Evolutionary conservation across 2,329 filamentous ascomycete species (phyloP), one percentile per base, ranked within the genome.

Genomic region (Penicillium occitanis): DNA sequence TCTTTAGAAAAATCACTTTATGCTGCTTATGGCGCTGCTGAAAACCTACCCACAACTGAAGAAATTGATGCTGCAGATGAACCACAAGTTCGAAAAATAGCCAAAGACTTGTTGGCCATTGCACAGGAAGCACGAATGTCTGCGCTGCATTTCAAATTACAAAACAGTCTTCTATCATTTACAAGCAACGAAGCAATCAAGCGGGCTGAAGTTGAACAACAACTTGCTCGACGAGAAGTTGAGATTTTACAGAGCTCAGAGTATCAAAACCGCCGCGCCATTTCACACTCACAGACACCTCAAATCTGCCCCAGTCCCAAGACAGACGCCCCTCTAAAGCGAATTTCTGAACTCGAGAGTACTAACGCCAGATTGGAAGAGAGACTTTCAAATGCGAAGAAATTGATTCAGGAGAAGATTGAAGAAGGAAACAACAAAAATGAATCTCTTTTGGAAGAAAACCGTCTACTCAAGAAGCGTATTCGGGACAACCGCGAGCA

Each of bases 401-500:
- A 88, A 72, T 78, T 93, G 28, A 91, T 96, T 11, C 93, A 92
- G 77, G 90, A 88, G 72, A 79, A 93, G 28, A 92, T 96, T 63
- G 87, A 91, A 72, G 86, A 91, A 69, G 90, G 93, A 71, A 90
- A 92, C 67, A 90, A 91, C 69, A 89, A 92, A 72, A 86, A 90
- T 19, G 83, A 87, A 6, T 82, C 83, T 62, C 80, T 96, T n/a
- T 77, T 82, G 1, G 92, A 96, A 72, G 90, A 95, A 73, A 91
- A 92, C 64, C 84, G 88, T 46, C 85, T 91, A 75, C 83, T 97
- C 61, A 87, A 93, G 66, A 91, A 89, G 68, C 89, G 94, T 22
- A 96, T 98, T 69, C 88, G 91, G 50, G 92, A 96, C 76, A 97
- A 97, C 74, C 85, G 94, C 68, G 91, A 96, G 74, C 93, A 96